phyloP scores from a whole-genome alignment of 2,329 filamentous ascomycete species.

The Fusarium luffae region DNA sequence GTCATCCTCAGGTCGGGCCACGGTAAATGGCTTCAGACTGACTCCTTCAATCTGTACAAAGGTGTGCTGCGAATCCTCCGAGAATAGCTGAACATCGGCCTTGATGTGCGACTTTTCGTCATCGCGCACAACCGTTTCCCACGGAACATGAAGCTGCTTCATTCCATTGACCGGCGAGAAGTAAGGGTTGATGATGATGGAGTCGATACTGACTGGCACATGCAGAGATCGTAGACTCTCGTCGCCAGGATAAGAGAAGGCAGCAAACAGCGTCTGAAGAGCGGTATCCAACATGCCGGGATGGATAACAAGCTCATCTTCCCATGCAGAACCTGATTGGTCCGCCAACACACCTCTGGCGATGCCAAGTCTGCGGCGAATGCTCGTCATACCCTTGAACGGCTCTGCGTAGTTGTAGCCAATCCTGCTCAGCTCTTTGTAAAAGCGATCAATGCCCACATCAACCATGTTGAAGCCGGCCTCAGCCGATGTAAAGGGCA shows the following conservation, averaged over 20 bases:
- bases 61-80: accelerated
- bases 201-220: not conserved
- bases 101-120: not conserved
- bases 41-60: not conserved
- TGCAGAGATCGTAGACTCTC: not conserved
- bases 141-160: not conserved
- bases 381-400: not conserved
- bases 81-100: not conserved
- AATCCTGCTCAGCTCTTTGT: too few species aligned
- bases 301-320: not conserved
- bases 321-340: not conserved
- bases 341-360: not conserved
- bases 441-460: too few species aligned
- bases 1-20: not conserved
- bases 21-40: not conserved
- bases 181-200: not conserved
- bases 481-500: not conserved
- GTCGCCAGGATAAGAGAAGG: not conserved
- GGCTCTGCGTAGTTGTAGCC: not conserved
- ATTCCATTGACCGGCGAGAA: too few species aligned
- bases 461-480: too few species aligned
- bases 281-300: not conserved
- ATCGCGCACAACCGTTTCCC: not conserved
- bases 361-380: not conserved
- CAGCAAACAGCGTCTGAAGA: not conserved